Percentiles rank a stretch among this genome's conserved stretches.
Conservation (phyloP, 2,329 filamentous ascomycete species). For the Canariomyces notabilis region DNA sequence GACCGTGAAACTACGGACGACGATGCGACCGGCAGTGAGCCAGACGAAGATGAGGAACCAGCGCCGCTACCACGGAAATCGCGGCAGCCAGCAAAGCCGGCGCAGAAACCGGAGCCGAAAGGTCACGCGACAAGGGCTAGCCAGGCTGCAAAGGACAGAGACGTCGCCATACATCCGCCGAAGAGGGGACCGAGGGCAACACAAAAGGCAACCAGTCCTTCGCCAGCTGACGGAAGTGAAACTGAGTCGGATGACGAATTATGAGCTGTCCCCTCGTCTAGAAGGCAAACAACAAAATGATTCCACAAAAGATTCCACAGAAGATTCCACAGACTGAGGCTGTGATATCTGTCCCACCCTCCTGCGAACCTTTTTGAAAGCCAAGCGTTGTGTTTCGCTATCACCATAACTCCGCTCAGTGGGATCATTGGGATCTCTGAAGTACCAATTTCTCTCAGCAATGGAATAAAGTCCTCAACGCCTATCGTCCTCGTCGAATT, state of each 20-base stretch:
- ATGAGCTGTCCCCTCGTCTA: constrained; percentile 27
- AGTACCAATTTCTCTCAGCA: too few relatives aligned
- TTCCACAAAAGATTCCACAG: too few relatives aligned
- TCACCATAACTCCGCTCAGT: too few relatives aligned
- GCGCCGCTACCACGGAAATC: constrained; percentile 5
- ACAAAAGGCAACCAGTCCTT: constrained; percentile 21
- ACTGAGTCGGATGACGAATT: constrained; percentile 55
- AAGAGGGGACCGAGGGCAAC: constrained; percentile 6
- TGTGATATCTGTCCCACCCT: too few relatives aligned
- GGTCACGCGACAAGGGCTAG: background rate
- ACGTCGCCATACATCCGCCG: constrained; percentile 13
- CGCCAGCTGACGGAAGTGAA: constrained; percentile 37
- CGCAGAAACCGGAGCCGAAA: constrained; percentile 1
- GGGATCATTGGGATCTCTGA: too few relatives aligned
- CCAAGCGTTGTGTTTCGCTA: too few relatives aligned
- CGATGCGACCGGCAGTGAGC: constrained; percentile 41
- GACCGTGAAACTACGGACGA: constrained; percentile 36
- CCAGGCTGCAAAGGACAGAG: constrained; percentile 11
- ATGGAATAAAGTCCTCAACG: constrained; percentile 13
- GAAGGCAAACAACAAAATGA: background rate
- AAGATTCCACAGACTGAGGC: too few relatives aligned
- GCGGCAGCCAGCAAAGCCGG: constrained; percentile 3
- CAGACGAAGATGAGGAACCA: constrained; percentile 32
- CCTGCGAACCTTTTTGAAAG: too few relatives aligned
- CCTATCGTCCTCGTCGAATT: constrained; percentile 48